These are phyloP conservation scores for Paramyrothecium sp. DNA, from an alignment of 2,329 filamentous ascomycete genomes.

Conservation along the genomic window DNA sequence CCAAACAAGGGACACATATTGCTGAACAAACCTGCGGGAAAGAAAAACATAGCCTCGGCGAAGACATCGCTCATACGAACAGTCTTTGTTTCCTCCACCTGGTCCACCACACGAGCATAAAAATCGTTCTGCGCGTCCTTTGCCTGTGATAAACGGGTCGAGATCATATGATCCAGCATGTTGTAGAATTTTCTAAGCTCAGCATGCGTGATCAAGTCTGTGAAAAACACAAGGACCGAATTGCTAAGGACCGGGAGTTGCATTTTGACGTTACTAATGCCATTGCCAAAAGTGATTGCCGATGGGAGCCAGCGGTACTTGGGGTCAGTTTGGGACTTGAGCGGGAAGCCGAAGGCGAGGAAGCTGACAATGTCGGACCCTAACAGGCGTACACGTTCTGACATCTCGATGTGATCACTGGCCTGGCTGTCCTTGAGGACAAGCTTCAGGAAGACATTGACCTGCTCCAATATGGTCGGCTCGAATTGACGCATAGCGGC, in stretches of 20 bases:
- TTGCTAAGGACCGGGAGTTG: constrained; percentile 2
- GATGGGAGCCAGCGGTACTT: constrained; percentile 1
- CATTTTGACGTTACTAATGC: constrained; percentile 6
- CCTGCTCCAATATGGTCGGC: constrained; percentile 7
- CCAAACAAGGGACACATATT: neutral
- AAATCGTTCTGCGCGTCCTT: constrained; percentile 1
- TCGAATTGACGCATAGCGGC: constrained; percentile 9
- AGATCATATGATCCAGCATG: constrained; percentile 1
- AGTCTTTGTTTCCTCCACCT: neutral
- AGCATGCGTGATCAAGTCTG: neutral
- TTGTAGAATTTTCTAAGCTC: constrained; percentile 2
- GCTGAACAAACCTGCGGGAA: neutral
- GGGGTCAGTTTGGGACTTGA: constrained; percentile 5
- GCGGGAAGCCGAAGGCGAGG: constrained; percentile 6
- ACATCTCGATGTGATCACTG: neutral
- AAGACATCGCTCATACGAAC: neutral
- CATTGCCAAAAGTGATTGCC: neutral
- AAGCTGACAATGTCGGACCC: constrained; percentile 3
- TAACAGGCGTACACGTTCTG: neutral
- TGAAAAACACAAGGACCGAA: neutral
- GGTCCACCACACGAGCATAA: neutral
- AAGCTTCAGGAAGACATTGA: constrained; percentile 7
- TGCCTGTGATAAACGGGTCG: neutral
- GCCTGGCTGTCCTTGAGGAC: neutral
- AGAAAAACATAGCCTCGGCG: neutral